These are phyloP conservation scores for Phaeodactylum tricornutum DNA, from an alignment of 108 stramenopile genomes.

Conservation along the genomic window DNA sequence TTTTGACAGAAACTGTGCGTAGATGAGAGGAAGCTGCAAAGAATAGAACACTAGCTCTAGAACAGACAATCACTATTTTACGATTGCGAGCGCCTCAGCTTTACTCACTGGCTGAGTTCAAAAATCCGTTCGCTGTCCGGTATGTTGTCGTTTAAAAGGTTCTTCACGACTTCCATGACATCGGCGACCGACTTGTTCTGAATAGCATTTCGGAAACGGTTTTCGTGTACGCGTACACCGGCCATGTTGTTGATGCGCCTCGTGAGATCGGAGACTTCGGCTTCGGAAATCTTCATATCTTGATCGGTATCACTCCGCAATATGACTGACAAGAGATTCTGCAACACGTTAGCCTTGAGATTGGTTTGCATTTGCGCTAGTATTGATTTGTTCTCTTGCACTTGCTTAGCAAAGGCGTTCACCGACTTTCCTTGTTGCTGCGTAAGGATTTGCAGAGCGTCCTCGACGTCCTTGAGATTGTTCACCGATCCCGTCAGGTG, in stretches of 20 bases:
- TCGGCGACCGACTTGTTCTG: slow-evolving; percentile 30
- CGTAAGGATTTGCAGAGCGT: slow-evolving; percentile 54
- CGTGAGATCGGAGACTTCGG: slow-evolving; percentile 45
- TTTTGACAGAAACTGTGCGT: too few relatives aligned
- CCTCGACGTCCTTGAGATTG: slow-evolving; percentile 48
- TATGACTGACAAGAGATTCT: slow-evolving; percentile 59
- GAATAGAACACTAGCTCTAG: too few relatives aligned
- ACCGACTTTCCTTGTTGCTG: slow-evolving; percentile 57
- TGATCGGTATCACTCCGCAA: slow-evolving; percentile 29
- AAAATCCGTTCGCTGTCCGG: slow-evolving; percentile 39
- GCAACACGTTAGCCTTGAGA: slow-evolving; percentile 44
- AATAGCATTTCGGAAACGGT: slow-evolving; percentile 38
- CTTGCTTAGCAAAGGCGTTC: slow-evolving; percentile 42
- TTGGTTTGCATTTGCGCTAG: slow-evolving; percentile 47
- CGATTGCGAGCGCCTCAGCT: too few relatives aligned
- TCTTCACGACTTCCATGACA: slow-evolving; percentile 63
- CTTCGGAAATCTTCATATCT: slow-evolving; percentile 47
- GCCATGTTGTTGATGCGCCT: slow-evolving; percentile 36
- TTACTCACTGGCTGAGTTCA: slow-evolving; percentile 25
- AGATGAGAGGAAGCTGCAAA: too few relatives aligned
- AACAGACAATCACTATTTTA: too few relatives aligned
- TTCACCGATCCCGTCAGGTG: slow-evolving; percentile 48
- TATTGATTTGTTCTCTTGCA: slow-evolving; percentile 50
- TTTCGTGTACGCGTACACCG: slow-evolving; percentile 46
- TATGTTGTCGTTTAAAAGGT: slow-evolving; percentile 41